Evolutionary conservation across 1,284 basidiomycete genomes (phyloP), one percentile per base, ranked within the genome.

Genomic region (Fomitopsis schrenkii): DNA sequence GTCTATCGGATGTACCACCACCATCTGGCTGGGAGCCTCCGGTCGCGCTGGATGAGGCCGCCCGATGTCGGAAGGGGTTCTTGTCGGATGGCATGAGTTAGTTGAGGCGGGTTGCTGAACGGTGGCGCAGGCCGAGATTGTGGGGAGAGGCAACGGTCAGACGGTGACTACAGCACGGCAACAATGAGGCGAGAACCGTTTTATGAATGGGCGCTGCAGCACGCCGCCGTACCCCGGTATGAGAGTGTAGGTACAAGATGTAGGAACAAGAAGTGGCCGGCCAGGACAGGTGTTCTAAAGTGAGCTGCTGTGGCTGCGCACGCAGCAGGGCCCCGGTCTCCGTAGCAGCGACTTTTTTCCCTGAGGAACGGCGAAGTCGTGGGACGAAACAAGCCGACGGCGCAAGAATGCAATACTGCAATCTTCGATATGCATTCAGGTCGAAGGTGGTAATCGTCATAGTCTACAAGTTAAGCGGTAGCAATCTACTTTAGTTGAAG

Each of bases 51-150:
- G 70, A 68, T n/a, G 72, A 69, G 35, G 67, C 61, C 8, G 52
- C 53, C 28, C 67, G 69, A 26, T 66, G 64, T 12, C 74, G 72
- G 61, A 77, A 77, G 0, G 75, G 75, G 59, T 77, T 76, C 60
- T 64, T 61, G 3, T 59, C 26, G 19, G 68, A 62, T 22, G 62
- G 60, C 64, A 68, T 67, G 44, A 17, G 26, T 46, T 36, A 15
- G 9, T 38, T 30, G 59, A 22, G 44, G 30, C 10, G 44, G 33
- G 10, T 35, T 17, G 35, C 35, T 19, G 52, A 35, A 36, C 36
- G 36, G 52, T 38, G 8, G 52, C 52, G 15, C n/a, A 38, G 10
- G 9, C 12, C 1, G 38, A 15, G 36, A 35, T 36, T 54, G 12
- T 38, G 52, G 33, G 12, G 28, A 22, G 22, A 22, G 35, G 35